Percentiles rank a stretch among this genome's conserved stretches.
Conservation (phyloP, 768 basidiomycete species). For the Lactifluus hygrophoroides region DNA sequence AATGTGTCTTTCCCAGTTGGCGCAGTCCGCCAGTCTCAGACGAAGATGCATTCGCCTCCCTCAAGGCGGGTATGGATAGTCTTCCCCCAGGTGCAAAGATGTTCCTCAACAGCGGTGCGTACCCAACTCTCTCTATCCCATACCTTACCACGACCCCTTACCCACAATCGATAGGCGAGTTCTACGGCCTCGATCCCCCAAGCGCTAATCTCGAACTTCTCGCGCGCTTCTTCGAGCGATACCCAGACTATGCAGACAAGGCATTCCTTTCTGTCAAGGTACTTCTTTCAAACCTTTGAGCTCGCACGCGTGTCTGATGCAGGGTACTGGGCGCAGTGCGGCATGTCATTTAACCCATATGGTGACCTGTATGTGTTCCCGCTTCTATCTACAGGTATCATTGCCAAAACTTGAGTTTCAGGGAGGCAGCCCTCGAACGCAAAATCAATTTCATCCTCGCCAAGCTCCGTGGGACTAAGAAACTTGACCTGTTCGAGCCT, state of each 20-base stretch:
- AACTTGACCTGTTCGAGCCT: slow-evolving; percentile 51
- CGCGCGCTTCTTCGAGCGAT: slow-evolving; percentile 39
- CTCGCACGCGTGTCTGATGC: not conserved
- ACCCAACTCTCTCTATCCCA: not conserved
- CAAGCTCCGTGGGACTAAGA: slow-evolving; percentile 43
- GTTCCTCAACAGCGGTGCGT: slow-evolving; percentile 43
- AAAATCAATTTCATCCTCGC: slow-evolving; percentile 16
- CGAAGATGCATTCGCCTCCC: slow-evolving; percentile 51
- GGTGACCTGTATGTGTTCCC: slow-evolving; percentile 8
- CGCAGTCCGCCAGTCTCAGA: slow-evolving; percentile 36
- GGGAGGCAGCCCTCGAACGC: slow-evolving; percentile 9
- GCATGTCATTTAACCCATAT: slow-evolving; percentile 11
- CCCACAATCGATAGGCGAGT: slow-evolving; percentile 34
- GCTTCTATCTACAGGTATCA: not conserved
- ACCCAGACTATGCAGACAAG: slow-evolving; percentile 37
- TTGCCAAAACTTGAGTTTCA: not conserved
- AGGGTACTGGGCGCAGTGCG: not conserved
- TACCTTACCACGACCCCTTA: not conserved
- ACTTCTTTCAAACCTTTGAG: not conserved
- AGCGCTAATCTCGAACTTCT: slow-evolving; percentile 43
- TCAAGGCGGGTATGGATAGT: slow-evolving; percentile 42
- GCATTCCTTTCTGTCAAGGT: slow-evolving; percentile 46
- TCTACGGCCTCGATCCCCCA: slow-evolving; percentile 41
- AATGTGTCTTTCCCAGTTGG: slow-evolving; percentile 3
- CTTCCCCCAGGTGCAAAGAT: slow-evolving; percentile 40